A percentile compares a stretch with the other conserved stretches of the same genome.
Evolutionary conservation across 2,329 filamentous ascomycete genomes (phyloP).

Genomic region (Penicillium sp.): DNA sequence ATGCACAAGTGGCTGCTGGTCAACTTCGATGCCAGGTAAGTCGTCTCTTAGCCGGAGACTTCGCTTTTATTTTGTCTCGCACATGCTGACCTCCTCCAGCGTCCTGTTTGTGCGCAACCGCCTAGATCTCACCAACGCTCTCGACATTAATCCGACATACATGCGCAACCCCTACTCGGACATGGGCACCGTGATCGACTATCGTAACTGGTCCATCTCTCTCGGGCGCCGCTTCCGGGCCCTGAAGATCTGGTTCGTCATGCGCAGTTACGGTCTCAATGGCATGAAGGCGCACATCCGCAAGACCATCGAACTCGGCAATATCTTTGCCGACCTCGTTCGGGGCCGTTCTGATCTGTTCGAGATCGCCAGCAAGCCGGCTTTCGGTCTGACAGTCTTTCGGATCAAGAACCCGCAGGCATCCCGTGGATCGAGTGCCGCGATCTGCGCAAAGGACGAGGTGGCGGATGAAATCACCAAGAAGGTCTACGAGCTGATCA

Average conservation of each 20-base stretch:
- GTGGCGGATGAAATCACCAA: constrained; percentile 65
- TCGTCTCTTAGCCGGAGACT: neutral
- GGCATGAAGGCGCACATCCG: constrained; percentile 71
- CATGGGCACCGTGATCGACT: constrained; percentile 81
- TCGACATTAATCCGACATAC: constrained; percentile 75
- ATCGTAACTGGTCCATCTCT: constrained; percentile 95
- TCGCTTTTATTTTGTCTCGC: neutral
- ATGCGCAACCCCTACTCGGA: constrained; percentile 77
- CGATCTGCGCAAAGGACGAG: constrained; percentile 39
- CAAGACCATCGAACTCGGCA: constrained; percentile 63
- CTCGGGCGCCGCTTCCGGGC: constrained; percentile 82
- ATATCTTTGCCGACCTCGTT: constrained; percentile 62
- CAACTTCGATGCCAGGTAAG: constrained; percentile 69
- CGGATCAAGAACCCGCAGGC: constrained; percentile 49
- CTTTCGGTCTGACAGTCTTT: constrained; percentile 75
- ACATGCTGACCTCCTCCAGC: constrained; percentile 46
- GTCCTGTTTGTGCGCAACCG: constrained; percentile 74
- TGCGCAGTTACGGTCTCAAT: constrained; percentile 72
- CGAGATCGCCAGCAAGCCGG: constrained; percentile 65
- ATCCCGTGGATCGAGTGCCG: constrained; percentile 9
- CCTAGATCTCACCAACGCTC: constrained; percentile 68
- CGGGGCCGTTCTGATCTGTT: constrained; percentile 63
- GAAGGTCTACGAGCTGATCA: constrained; percentile 68
- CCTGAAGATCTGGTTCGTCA: constrained; percentile 92
- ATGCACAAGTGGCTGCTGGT: constrained; percentile 97